Percentiles rank a stretch among this genome's conserved stretches.
phyloP scores from a whole-genome alignment of 768 basidiomycete species.

The Amanita rubescens region DNA sequence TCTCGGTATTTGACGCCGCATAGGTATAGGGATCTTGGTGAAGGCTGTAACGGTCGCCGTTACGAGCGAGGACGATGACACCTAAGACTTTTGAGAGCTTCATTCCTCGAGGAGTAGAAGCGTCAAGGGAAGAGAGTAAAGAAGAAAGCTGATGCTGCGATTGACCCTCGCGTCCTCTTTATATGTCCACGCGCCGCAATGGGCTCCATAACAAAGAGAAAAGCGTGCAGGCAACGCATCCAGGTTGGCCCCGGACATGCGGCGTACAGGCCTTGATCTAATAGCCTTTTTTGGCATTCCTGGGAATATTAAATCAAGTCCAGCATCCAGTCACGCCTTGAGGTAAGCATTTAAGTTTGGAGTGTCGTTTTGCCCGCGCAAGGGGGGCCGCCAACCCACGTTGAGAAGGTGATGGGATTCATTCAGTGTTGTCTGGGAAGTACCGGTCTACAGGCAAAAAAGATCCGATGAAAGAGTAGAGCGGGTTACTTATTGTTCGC shows the following conservation, averaged over 20 bases:
- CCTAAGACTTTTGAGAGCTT: slow-evolving; percentile 61
- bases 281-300: slow-evolving; percentile 2
- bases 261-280: slow-evolving; percentile 7
- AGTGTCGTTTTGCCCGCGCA: not conserved
- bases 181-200: not conserved
- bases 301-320: slow-evolving; percentile 3
- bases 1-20: slow-evolving; percentile 52
- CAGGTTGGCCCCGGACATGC: slow-evolving; percentile 5
- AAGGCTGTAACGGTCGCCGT: slow-evolving; percentile 65
- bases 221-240: slow-evolving; percentile 7
- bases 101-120: slow-evolving; percentile 20
- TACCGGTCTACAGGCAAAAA: not conserved
- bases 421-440: not conserved
- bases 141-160: slow-evolving; percentile 13
- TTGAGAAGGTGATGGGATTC: not conserved
- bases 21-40: slow-evolving; percentile 70
- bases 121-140: slow-evolving; percentile 12
- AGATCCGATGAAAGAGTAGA: not conserved
- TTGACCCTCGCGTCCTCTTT: slow-evolving; percentile 12
- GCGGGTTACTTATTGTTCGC: too few species aligned
- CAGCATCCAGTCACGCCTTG: not conserved
- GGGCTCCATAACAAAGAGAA: slow-evolving; percentile 4
- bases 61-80: slow-evolving; percentile 70
- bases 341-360: slow-evolving; percentile 6
- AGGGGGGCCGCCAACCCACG: not conserved